Base-by-base conservation (phyloP, 768 basidiomycete genomes). In the Hydnomerulius pinastri region DNA sequence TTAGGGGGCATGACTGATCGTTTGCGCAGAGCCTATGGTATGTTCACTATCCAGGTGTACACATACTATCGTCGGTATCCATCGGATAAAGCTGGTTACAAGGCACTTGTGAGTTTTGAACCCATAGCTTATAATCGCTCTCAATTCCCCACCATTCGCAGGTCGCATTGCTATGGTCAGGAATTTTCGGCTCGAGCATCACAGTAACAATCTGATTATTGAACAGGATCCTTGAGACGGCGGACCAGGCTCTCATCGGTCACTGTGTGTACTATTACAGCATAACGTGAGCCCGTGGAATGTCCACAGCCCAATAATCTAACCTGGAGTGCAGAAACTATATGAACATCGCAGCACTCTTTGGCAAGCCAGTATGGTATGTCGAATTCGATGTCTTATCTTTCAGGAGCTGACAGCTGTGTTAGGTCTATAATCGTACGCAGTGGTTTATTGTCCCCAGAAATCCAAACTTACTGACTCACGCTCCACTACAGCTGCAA, bases 61-160 rank as follows among this genome's bases (percentile, higher is more conserved):
- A 70, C 71, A 24, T 87, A 86, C 56, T 81, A 80, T 61, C 66
- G 68, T 52, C 72, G 74, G 40, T 86, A 80, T 66, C 77, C 77
- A 50, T 69, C 71, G 28, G 85, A 87, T 65, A 77, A 73, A 48
- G 25, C 58, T 13, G 60, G 73, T 20, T 80, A 81, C 61, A 85
- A 82, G 63, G 48, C 63, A 43, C 56, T 78, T 51, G 84, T 85
- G 59, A 63, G 82, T 72, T 21, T 48, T 33, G 4, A 50, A 18
- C 25, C 10, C 4, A n/a, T 21, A 2, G 18, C 6, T 51, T 13
- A 20, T 30, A 5, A 9, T 10, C 15, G 18, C 10, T 20, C 23
- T 40, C 30, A 33, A 39, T 2, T 37, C 30, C 47, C 18, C 40
- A 39, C 28, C 2, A 15, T 39, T 12, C 25, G 6, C 13, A 74